These are phyloP conservation scores for Berberis thunbergii DNA, from an alignment of 164 flowering plant species.

Conservation along the genomic window DNA sequence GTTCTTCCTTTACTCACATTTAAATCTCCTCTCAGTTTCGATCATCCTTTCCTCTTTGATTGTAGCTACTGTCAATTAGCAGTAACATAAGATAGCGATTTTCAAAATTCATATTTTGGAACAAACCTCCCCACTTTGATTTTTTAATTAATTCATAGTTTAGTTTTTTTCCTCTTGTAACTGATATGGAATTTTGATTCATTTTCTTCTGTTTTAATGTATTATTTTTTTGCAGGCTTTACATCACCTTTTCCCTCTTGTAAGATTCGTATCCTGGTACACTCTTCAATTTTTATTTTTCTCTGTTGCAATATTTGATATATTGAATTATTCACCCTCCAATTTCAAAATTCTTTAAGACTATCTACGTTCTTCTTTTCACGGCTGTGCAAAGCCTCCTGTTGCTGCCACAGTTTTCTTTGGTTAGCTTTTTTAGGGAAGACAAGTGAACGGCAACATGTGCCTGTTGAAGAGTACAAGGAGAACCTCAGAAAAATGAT, in stretches of 20 bases:
- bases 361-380: neutral
- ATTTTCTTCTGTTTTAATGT: no score
- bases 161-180: slow-evolving; percentile 34
- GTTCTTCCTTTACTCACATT: slow-evolving; percentile 17
- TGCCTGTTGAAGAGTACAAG: slow-evolving; percentile 78
- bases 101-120: no score
- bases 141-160: slow-evolving; percentile 17
- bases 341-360: neutral
- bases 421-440: slow-evolving; percentile 73
- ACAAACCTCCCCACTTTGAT: no score
- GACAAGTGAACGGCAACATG: slow-evolving; percentile 60
- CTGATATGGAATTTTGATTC: no score
- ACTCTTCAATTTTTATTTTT: no score
- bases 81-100: no score
- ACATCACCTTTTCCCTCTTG: slow-evolving; percentile 52
- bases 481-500: slow-evolving; percentile 64
- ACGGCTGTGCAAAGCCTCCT: slow-evolving; percentile 43
- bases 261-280: no score
- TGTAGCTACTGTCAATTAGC: no score
- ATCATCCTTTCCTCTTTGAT: neutral
- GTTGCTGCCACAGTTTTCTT: slow-evolving; percentile 72
- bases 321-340: neutral
- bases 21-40: no score
- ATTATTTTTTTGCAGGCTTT: slow-evolving; percentile 5
- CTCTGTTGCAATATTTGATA: no score